Evolutionary conservation across 805 yeast species (phyloP), one percentile per base, ranked within the genome.

Genomic region (Starmerella kuoi): DNA sequence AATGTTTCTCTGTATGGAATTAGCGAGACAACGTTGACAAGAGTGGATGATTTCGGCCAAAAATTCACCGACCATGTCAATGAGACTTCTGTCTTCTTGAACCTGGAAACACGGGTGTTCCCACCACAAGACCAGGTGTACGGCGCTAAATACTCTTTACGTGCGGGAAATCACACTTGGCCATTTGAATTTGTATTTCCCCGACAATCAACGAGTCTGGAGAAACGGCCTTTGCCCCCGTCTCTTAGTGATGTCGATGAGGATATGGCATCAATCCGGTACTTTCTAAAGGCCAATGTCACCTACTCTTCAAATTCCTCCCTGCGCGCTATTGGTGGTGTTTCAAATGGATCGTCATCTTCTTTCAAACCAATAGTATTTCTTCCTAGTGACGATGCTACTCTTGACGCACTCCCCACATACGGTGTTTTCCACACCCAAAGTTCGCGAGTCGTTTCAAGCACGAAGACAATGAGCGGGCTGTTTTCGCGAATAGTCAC

Each of bases 1-100:
- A 82, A 70, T 70, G 55, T 67, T 63, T 52, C 76, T 76, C 35
- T 65, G 47, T 65, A 79, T 69, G 57, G 74, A 72, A 67, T 87
- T 81, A 67, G 88, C 85, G 44, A 82, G 63, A 47, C 82, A 58
- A 48, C 77, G 59, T 47, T 72, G 12, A 48, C 44, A n/a, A 36
- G 48, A n/a, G 44, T 41, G 21, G 48, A 47, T 33, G 57, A 46
- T 33, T 48, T 41, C 23, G 53, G 55, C 27, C 53, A 48, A 25
- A 43, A 44, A 35, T 48, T 48, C 39, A 37, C 44, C 15, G 54
- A 51, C 30, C 42, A 35, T 30, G 56, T 40, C 26, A 40, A 44
- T 28, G 58, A 50, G 41, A 43, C 41, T 17, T 56, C 51, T 35
- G 49, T 48, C 31, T 53, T 64, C 9, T 45, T 64, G 33, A 54